phyloP scores from a whole-genome alignment of 2,329 filamentous ascomycete species.

The Phaeosphaeriaceae sp. region DNA sequence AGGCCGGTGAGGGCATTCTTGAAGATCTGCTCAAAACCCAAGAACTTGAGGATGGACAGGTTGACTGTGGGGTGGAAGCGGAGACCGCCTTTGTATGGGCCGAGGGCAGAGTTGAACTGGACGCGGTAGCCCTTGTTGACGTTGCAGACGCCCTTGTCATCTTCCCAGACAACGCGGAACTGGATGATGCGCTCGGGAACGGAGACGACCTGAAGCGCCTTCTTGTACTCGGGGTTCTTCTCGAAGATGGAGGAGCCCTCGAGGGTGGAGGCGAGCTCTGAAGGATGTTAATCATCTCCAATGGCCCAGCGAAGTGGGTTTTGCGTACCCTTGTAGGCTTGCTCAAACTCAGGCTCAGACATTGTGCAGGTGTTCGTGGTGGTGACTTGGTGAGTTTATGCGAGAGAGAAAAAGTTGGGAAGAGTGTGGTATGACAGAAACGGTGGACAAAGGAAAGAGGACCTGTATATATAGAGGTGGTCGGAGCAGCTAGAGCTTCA shows the following conservation, averaged over 20 bases:
- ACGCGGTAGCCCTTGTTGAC: constrained; percentile 96
- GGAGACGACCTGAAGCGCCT: constrained; percentile 83
- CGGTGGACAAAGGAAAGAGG: constrained; percentile 13
- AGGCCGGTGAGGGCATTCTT: constrained; percentile 98
- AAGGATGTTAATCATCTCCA: not conserved
- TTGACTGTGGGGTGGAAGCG: constrained; percentile 92
- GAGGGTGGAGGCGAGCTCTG: constrained; percentile 93
- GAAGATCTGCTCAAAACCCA: constrained; percentile 99
- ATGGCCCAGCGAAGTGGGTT: constrained; percentile 13
- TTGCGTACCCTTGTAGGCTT: constrained; percentile 89
- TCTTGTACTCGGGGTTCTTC: constrained; percentile 93
- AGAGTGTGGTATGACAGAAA: constrained; percentile 4
- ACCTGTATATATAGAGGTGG: constrained; percentile 38
- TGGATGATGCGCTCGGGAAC: constrained; percentile 96
- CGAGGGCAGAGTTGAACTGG: constrained; percentile 97
- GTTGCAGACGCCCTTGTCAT: constrained; percentile 87
- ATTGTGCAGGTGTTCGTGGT: constrained; percentile 55
- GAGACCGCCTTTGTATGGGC: constrained; percentile 97
- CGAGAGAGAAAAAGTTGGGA: not conserved
- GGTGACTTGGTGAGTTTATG: constrained; percentile 1
- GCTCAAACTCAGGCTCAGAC: constrained; percentile 98
- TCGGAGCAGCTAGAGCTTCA: constrained; percentile 16
- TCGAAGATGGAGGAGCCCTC: constrained; percentile 92
- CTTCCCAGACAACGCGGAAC: constrained; percentile 97
- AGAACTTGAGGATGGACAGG: constrained; percentile 84